Evolutionary conservation across 495 filamentous ascomycete genomes (phyloP).

Genomic region (Penicillium desertorum): DNA sequence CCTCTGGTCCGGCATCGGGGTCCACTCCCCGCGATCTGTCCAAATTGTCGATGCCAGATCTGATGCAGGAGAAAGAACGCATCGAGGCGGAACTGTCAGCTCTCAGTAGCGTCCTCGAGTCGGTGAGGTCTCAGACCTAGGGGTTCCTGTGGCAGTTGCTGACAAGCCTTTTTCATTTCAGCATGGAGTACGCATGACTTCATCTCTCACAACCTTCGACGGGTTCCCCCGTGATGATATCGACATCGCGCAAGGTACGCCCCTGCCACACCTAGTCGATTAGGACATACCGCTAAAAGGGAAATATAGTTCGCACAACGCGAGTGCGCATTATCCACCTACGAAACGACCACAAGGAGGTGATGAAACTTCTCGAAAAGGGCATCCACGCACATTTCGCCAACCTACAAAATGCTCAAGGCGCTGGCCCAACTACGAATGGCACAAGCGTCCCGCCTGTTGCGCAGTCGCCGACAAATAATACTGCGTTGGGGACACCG

Average conservation of each 20-base stretch:
- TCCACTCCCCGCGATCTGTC: slow-evolving; percentile 54
- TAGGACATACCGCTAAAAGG: slow-evolving; percentile 19
- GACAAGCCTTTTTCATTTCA: slow-evolving; percentile 33
- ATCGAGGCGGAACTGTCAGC: slow-evolving; percentile 84
- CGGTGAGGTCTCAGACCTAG: slow-evolving; percentile 53
- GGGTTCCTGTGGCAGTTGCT: slow-evolving; percentile 10
- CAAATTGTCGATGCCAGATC: slow-evolving; percentile 59
- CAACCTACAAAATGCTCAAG: slow-evolving; percentile 35
- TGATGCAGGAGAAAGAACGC: slow-evolving; percentile 73
- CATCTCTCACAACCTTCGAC: slow-evolving; percentile 81
- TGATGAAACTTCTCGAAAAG: slow-evolving; percentile 80
- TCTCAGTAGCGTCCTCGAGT: slow-evolving; percentile 79
- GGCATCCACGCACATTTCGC: slow-evolving; percentile 74
- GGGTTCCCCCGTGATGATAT: slow-evolving; percentile 92
- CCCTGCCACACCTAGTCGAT: slow-evolving; percentile 2
- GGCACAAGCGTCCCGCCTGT: slow-evolving; percentile 33
- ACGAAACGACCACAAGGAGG: slow-evolving; percentile 86
- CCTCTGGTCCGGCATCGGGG: slow-evolving; percentile 66
- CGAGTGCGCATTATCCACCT: slow-evolving; percentile 84
- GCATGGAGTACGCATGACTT: slow-evolving; percentile 94
- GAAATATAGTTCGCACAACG: slow-evolving; percentile 74
- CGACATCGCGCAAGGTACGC: slow-evolving; percentile 89
- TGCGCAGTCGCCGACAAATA: slow-evolving; percentile 20
- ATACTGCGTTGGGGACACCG: slow-evolving; percentile 57
- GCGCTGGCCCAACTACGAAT: slow-evolving; percentile 25